phyloP scores from a whole-genome alignment of 2,329 filamentous ascomycete species.

The Aspergillus ibericus region DNA sequence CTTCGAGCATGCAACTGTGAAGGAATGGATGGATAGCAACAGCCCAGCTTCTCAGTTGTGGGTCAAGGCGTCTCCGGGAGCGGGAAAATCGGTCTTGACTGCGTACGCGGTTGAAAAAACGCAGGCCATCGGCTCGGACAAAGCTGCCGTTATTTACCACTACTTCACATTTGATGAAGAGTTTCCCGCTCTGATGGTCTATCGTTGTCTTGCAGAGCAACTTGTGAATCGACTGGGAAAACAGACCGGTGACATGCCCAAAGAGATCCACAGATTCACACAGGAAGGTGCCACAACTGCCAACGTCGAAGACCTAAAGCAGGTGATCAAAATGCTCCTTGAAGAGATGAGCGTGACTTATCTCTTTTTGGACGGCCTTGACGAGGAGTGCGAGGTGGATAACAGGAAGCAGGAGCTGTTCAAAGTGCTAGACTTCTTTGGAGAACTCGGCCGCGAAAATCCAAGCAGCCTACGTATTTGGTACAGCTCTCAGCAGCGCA shows the following conservation, averaged over 20 bases:
- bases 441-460: not conserved
- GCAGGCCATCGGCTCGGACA: not conserved
- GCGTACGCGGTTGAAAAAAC: not conserved
- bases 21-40: not conserved
- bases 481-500: slow-evolving; percentile 1
- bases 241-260: not conserved
- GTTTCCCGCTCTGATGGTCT: not conserved
- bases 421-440: not conserved
- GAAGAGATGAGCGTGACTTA: not conserved
- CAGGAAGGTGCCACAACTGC: slow-evolving; percentile 1
- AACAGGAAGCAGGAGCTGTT: not conserved
- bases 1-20: not conserved
- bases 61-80: not conserved
- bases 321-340: not conserved
- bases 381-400: slow-evolving; percentile 1
- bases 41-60: not conserved
- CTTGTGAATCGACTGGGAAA: slow-evolving; percentile 2
- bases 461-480: not conserved
- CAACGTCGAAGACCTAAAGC: not conserved
- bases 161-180: slow-evolving; percentile 5
- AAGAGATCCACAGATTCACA: not conserved
- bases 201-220: slow-evolving; percentile 3
- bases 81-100: slow-evolving; percentile 1
- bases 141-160: not conserved
- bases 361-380: not conserved